Evolutionary conservation across 345 rosid species (phyloP), one percentile per base, ranked within the genome.

Genomic region (Dipteronia dyeriana): DNA sequence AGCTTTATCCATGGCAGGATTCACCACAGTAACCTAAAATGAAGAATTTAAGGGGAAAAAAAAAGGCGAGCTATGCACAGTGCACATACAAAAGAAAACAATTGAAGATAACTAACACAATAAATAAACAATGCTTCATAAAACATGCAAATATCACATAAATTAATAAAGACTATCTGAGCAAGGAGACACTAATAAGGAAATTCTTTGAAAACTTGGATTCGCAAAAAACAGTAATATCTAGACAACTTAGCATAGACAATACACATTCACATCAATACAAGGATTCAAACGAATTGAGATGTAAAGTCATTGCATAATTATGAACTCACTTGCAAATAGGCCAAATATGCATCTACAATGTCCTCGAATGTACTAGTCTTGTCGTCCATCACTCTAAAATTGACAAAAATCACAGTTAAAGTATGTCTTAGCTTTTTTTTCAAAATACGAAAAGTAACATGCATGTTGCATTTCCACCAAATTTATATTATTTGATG

Each of bases 1-100:
- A 34, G 97, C 99, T 76, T 86, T 97, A 16, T 92, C 91, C 95
- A 97, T 92, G 71, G 94, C 90, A 77, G 97, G 98, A 87, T 97
- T 97, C 74, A 94, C 99, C 72, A 88, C 94, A 63, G 86, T 87
- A 80, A 91, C 79, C 98, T 94, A 81, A 38, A 75, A 68, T 47
- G 20, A 59, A 78, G 61, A 62, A 54, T 68, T 38, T 51, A 22
- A 29, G 59, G 20, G 12, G 20, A 69, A 23, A 54, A 51, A 26
- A 57, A 20, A 26, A 59, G 22, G 22, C 29, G 68, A 31, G 45
- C n/a, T 31, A 29, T 63, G 69, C 54, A 26, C 14, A 49, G 4
- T 29, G 77, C 45, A 64, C 38, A 47, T 47, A 51, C 22, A 75
- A 22, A 60, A 75, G 38, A 53, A 51, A 9, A 76, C n/a, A 13